Evolutionary conservation across 495 filamentous ascomycete species (phyloP), one percentile per base, ranked within the genome.

Genomic region (Cairneyella variabilis): DNA sequence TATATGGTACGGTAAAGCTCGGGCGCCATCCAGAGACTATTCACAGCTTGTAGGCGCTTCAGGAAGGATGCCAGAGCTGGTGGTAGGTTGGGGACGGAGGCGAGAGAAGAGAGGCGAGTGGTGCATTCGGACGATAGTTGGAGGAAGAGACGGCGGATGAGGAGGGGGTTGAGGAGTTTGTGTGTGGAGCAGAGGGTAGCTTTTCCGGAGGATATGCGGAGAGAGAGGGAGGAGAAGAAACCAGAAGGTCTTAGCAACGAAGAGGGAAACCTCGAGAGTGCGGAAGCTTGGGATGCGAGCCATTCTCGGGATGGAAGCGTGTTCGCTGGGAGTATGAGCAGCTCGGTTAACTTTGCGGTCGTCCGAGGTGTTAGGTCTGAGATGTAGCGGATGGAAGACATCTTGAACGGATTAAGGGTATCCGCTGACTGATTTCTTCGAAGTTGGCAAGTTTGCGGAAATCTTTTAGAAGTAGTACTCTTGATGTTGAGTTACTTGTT

Each of bases 91-190:
- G 48, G 39, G 52, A 60, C 66, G 12, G 61, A 50, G 9, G 61
- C 63, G 32, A 69, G 38, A 0, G 44, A 8, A 18, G 55, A 58
- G 16, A 63, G 63, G 7, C 64, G 53, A 2, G 64, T 65, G 3
- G 69, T 71, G 39, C 61, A 61, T 50, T 74, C 71, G 26, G 65
- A 60, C 3, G 61, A 60, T 8, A 73, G 26, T 21, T 61, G 57
- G 26, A 68, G 39, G 48, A 71, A 71, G 1, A 71, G 38, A 16
- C 60, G 54, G 21, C 63, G 66, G 26, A 73, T 69, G 9, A 74
- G 53, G 30, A 53, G 61, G 12, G 64, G 57, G 50, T 71, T 66
- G 32, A 74, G 64, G 2, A 7, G 26, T 32, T 62, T 47, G 57
- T 74, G 71, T 2, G 61, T 62, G 18, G 40, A 27, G 49, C 71